phyloP scores from a whole-genome alignment of 345 rosid species.

The Gossypium sturtianum region DNA sequence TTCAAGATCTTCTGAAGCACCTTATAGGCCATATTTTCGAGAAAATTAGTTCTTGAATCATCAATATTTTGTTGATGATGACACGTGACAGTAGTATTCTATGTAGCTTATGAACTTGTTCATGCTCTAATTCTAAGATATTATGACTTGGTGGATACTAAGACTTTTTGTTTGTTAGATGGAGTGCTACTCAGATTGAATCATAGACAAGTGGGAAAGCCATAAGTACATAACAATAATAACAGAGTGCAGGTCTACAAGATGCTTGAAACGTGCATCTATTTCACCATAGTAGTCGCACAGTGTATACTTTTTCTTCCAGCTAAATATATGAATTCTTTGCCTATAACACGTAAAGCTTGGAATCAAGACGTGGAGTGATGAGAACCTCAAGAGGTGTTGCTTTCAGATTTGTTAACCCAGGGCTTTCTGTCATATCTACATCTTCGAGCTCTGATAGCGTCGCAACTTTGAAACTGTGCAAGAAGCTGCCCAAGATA shows the following conservation, averaged over 20 bases:
- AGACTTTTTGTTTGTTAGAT: too few relatives aligned
- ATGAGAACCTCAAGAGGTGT: slow-evolving; percentile 37
- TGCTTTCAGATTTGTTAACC: slow-evolving; percentile 31
- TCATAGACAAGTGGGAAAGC: too few relatives aligned
- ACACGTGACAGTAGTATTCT: not conserved
- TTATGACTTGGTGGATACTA: not conserved
- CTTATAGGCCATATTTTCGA: not conserved
- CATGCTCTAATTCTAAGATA: not conserved
- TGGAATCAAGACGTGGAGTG: slow-evolving; percentile 22
- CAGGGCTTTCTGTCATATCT: slow-evolving; percentile 30
- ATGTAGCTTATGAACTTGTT: not conserved
- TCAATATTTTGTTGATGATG: not conserved
- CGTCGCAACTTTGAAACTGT: slow-evolving; percentile 21
- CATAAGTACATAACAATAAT: too few relatives aligned
- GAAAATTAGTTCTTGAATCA: not conserved
- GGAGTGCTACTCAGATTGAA: too few relatives aligned
- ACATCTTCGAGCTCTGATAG: slow-evolving; percentile 10
- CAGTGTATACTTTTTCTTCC: too few relatives aligned
- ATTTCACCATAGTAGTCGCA: too few relatives aligned
- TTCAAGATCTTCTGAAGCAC: not conserved
- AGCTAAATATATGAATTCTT: too few relatives aligned
- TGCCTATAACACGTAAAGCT: slow-evolving; percentile 6
- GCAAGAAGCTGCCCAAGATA: slow-evolving; percentile 33
- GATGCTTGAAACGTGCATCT: too few relatives aligned
- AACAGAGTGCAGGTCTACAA: too few relatives aligned